Evolutionary conservation across 257 asterid species (phyloP), one percentile per base, ranked within the genome.

Genomic region (Solanum dulcamara): DNA sequence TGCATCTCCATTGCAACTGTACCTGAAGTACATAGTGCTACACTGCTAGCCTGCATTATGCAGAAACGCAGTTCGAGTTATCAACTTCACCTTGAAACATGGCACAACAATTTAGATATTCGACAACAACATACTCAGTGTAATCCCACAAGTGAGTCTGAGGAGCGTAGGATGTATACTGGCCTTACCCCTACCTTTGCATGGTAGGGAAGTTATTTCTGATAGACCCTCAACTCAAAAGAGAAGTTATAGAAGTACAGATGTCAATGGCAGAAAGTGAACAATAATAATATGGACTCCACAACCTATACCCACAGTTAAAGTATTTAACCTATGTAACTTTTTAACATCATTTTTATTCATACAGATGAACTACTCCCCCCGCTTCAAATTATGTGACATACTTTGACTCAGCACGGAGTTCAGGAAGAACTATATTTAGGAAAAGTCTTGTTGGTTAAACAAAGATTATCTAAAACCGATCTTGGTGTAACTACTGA

Each of bases 21-120:
- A 85, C 99, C 99, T 42, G 99, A 96, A 86, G 99, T 91, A 88
- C 99, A 95, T 81, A 96, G 81, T 57, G 98, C 98, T 44, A 93
- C 91, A 68, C 84, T 86, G 92, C 99, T 94, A 74, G 97, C 98
- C 99, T 96, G 96, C 86, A 86, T 80, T 88, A 81, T 75, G 75
- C 84, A 30, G 48, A 64, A 85, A 75, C 22, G 32, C 30, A 66
- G 15, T 28, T 28, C 26, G 46, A 44, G 62, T 77, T 75, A 26
- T 26, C 60, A 26, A 17, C 40, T 75, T 26, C 82, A 24, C 26
- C 26, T 75, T 75, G 40, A 75, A 75, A 75, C 60, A 46, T 15
- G 24, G 37, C 4, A 3, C 6, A 26, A 44, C 40, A 71, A 71
- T 14, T 9, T 26, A 15, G n/a, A 71, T 71, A 37, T 35, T 53